Evolutionary conservation across 2,329 filamentous ascomycete species (phyloP).

Genomic region (Fusarium equiseti): DNA sequence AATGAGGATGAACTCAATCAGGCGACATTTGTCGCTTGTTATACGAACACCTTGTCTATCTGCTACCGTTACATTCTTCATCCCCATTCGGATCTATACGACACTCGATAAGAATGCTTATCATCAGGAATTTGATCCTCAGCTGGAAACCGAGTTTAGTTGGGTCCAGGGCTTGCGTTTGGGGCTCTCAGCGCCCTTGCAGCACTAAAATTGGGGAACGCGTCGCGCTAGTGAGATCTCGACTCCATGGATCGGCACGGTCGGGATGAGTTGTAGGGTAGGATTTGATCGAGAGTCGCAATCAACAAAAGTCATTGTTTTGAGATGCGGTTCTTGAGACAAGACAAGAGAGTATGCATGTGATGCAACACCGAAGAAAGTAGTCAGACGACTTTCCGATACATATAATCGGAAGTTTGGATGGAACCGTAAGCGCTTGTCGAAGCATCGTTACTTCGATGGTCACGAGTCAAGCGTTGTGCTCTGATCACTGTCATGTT

Average conservation of each 20-base stretch:
- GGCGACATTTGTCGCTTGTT: neutral
- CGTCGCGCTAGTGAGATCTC: neutral
- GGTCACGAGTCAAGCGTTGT: neutral
- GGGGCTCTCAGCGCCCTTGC: neutral
- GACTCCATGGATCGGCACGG: conserved; percentile 1
- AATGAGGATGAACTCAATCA: neutral
- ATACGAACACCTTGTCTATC: neutral
- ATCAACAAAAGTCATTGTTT: neutral
- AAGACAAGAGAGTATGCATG: neutral
- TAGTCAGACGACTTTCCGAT: accelerated
- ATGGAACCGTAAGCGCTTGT: neutral
- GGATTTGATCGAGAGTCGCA: neutral
- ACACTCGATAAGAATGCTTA: neutral
- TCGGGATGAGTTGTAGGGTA: conserved; percentile 3
- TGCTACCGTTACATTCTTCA: neutral
- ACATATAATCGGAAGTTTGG: neutral
- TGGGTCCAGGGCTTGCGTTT: neutral
- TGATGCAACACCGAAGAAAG: neutral
- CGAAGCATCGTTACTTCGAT: neutral
- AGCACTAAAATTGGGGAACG: neutral
- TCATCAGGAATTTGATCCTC: neutral
- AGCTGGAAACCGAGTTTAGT: neutral
- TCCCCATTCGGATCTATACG: neutral
- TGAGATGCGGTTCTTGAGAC: neutral
- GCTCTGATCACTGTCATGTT: neutral